phyloP scores from a whole-genome alignment of 2,329 filamentous ascomycete genomes.

The Penicillium verrucosum region DNA sequence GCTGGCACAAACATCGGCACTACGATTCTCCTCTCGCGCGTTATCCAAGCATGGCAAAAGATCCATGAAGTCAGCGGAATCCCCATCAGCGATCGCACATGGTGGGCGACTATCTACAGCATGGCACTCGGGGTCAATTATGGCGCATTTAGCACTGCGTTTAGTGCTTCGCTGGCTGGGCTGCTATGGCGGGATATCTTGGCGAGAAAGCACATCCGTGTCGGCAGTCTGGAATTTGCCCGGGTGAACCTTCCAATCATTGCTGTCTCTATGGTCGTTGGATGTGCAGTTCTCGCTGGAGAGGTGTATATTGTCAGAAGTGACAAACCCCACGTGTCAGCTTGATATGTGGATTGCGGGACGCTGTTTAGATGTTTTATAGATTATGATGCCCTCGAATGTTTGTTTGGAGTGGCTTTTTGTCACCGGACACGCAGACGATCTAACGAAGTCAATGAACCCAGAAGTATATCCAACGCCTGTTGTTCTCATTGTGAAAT shows the following conservation, averaged over 20 bases:
- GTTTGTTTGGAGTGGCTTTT: not conserved
- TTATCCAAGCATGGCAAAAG: constrained; percentile 65
- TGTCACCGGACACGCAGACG: not conserved
- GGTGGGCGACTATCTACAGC: constrained; percentile 71
- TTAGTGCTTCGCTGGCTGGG: constrained; percentile 69
- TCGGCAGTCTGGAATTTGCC: constrained; percentile 63
- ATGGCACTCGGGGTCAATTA: constrained; percentile 75
- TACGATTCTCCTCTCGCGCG: constrained; percentile 67
- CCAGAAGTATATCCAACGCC: not conserved
- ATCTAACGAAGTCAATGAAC: constrained; percentile 7
- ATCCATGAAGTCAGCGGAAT: constrained; percentile 52
- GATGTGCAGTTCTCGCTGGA: constrained; percentile 59
- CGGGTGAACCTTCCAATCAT: constrained; percentile 69
- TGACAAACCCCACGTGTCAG: constrained; percentile 35
- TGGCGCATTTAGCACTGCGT: constrained; percentile 69
- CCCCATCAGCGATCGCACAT: constrained; percentile 61
- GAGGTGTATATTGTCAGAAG: constrained; percentile 59
- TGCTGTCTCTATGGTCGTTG: constrained; percentile 63
- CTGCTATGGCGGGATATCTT: constrained; percentile 72
- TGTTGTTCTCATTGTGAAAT: not conserved
- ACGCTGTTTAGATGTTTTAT: not conserved
- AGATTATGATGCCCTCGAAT: not conserved
- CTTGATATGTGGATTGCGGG: not conserved
- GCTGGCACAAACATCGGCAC: constrained; percentile 75
- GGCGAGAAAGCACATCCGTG: constrained; percentile 63